Base-by-base conservation (phyloP, 2,329 filamentous ascomycete species). In the Mycogone perniciosa region DNA sequence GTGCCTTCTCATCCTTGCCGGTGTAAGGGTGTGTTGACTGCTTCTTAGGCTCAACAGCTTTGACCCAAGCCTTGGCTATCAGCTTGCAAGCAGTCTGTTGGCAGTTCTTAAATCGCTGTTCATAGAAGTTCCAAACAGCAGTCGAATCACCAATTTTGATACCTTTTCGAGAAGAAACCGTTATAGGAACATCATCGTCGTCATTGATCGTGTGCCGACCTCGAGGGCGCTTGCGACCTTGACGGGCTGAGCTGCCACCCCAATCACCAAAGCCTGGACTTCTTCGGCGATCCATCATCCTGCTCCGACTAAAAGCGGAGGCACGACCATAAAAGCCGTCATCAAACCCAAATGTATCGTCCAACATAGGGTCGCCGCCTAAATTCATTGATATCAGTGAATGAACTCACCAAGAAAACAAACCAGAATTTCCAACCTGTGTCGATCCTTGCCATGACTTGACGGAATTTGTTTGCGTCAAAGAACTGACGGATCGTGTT, bases 61-160 rank as follows among this genome's bases (percentile, higher is more conserved):
- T 88, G 53, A 90, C 82, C 80, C 86, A 89, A 8, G 80, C 83
- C 64, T 89, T 90, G 33, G 82, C 82, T 47, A 89, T 82, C 29
- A 83, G 70, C 65, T 89, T 89, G 68, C 84, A 85, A 6, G 82
- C 79, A 2, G 81, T 77, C 59, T 90, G 86, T 59, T 89, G 85
- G 57, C 85, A 79, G 52, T 79, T 77, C 55, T 79, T 80, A 62
- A 89, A 82, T 1, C 81, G 71, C 38, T 76, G 73, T 44, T 78
- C 72, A 56, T 86, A 85, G 55, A 84, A 84, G 7, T 71, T 71
- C 68, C 76, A 77, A 2, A 86, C 71, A 2, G 75, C 75, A 2
- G 75, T 65, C 1, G 71, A 63, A 53, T 85, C 75, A 20, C 76
- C 73, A 42, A 86, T 76, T 38, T 67, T 70, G 40, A 86, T 71